A percentile compares a stretch with the other conserved stretches of the same genome.
These are phyloP conservation scores for Oryza coarctata DNA, from an alignment of 176 grass and related monocot species.

Conservation along the genomic window DNA sequence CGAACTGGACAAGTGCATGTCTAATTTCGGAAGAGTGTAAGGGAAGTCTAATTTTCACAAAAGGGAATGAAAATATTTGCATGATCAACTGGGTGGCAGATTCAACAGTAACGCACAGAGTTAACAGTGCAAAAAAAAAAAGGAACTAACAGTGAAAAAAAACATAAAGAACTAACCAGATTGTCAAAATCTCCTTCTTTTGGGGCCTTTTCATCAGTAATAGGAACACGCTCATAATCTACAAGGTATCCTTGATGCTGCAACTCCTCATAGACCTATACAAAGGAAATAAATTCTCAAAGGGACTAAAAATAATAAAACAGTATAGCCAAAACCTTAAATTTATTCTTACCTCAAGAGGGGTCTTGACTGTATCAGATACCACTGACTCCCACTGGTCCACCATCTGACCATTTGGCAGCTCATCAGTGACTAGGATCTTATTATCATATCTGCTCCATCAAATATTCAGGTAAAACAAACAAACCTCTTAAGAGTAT, in stretches of 20 bases:
- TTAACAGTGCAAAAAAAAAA: too few relatives aligned
- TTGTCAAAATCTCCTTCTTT: slow-evolving; percentile 99
- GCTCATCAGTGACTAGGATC: slow-evolving; percentile 96
- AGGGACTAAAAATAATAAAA: slow-evolving; percentile 27
- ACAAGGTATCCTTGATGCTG: slow-evolving; percentile 91
- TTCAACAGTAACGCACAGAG: slow-evolving; percentile 27
- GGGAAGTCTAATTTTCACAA: not conserved
- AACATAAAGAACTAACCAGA: slow-evolving; percentile 63
- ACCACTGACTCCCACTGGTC: slow-evolving; percentile 87
- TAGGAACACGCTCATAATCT: slow-evolving; percentile 94
- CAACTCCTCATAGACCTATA: slow-evolving; percentile 94
- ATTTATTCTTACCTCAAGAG: slow-evolving; percentile 69
- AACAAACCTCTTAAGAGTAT: not conserved
- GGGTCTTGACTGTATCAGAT: slow-evolving; percentile 83
- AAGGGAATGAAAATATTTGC: slow-evolving; percentile 2
- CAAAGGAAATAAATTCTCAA: slow-evolving; percentile 37
- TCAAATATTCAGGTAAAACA: slow-evolving; percentile 42
- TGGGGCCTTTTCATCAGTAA: slow-evolving; percentile 96
- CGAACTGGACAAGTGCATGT: not conserved
- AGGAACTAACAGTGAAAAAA: too few relatives aligned
- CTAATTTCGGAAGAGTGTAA: not conserved
- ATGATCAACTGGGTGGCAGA: slow-evolving; percentile 16
- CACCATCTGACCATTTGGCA: slow-evolving; percentile 98
- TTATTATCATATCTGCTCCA: slow-evolving; percentile 80
- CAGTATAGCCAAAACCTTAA: not conserved